A percentile compares a stretch with the other conserved stretches of the same genome.
Evolutionary conservation across 164 flowering plant species (phyloP).

Genomic region (Chimonanthus praecox): DNA sequence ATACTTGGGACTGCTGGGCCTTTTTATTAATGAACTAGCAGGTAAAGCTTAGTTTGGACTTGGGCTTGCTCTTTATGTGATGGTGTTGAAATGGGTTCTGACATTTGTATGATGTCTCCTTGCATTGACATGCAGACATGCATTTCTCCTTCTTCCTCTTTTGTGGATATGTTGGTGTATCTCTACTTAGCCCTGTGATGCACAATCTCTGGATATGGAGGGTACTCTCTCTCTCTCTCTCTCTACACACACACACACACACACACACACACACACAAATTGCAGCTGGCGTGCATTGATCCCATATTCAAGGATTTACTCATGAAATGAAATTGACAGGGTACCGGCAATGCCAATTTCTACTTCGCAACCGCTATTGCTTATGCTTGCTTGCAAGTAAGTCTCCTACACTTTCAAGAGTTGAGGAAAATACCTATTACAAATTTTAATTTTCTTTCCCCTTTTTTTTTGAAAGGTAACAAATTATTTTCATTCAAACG

Average conservation of each 20-base stretch:
- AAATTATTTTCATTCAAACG: too few relatives aligned
- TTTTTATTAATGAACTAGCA: slow-evolving; percentile 78
- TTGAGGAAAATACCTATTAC: neutral
- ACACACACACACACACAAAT: neutral
- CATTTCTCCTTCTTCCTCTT: slow-evolving; percentile 84
- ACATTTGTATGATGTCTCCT: slow-evolving; percentile 3
- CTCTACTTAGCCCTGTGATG: slow-evolving; percentile 94
- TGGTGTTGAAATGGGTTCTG: slow-evolving; percentile 3
- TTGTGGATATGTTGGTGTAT: slow-evolving; percentile 81
- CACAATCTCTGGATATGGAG: slow-evolving; percentile 99
- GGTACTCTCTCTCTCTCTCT: slow-evolving; percentile 40
- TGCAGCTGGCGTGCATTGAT: neutral
- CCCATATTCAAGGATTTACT: neutral
- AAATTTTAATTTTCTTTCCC: too few relatives aligned
- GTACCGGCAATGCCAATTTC: slow-evolving; percentile 97
- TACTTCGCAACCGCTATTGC: slow-evolving; percentile 91
- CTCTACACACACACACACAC: slow-evolving; percentile 6
- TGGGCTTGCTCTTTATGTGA: slow-evolving; percentile 2
- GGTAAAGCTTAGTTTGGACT: slow-evolving; percentile 36
- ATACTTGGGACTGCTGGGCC: slow-evolving; percentile 70
- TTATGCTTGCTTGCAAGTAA: slow-evolving; percentile 91
- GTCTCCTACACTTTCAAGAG: neutral
- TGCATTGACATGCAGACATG: slow-evolving; percentile 58
- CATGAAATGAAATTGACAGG: slow-evolving; percentile 44
- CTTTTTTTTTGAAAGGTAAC: too few relatives aligned